Percentiles rank a stretch among this genome's conserved stretches.
Evolutionary conservation across 495 filamentous ascomycete genomes (phyloP).

Genomic region (Rusavskia elegans): DNA sequence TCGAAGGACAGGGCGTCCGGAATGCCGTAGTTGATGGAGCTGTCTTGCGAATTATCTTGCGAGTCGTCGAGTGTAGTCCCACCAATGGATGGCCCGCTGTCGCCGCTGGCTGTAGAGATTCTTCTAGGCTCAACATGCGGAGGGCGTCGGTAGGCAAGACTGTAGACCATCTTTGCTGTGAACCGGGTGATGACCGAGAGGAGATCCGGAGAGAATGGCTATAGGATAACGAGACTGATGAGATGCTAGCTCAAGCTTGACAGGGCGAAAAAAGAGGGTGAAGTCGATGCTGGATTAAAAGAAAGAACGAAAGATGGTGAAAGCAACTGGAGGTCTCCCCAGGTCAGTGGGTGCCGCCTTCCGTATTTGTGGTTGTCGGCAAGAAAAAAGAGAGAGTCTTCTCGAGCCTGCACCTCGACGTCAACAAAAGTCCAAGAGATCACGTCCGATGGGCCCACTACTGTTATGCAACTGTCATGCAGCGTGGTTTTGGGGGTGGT

Average conservation of each 20-base stretch:
- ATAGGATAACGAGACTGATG: not conserved
- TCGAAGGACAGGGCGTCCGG: conserved; percentile 57
- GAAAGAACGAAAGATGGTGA: not conserved
- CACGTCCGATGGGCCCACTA: not conserved
- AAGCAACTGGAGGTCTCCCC: not conserved
- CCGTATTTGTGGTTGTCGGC: not conserved
- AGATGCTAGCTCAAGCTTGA: not conserved
- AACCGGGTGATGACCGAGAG: not conserved
- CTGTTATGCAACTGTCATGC: not conserved
- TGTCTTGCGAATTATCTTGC: conserved; percentile 10
- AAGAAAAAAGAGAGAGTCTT: not conserved
- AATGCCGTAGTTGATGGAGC: conserved; percentile 30
- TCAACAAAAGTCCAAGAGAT: not conserved
- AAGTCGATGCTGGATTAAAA: not conserved
- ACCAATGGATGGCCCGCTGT: conserved; percentile 17
- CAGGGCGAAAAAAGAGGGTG: not conserved
- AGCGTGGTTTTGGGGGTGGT: not conserved
- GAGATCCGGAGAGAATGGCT: not conserved
- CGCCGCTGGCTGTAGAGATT: conserved; percentile 11
- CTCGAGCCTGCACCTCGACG: not conserved
- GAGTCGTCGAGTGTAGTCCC: conserved; percentile 11
- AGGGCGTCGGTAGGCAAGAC: conserved; percentile 31
- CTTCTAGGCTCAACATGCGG: conserved; percentile 12
- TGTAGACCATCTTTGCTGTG: conserved; percentile 30
- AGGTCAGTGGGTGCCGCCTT: not conserved